Evolutionary conservation across 192 early-diverging fungal species (phyloP), one percentile per base, ranked within the genome.

Genomic region (Lunasporangiospora selenospora): DNA sequence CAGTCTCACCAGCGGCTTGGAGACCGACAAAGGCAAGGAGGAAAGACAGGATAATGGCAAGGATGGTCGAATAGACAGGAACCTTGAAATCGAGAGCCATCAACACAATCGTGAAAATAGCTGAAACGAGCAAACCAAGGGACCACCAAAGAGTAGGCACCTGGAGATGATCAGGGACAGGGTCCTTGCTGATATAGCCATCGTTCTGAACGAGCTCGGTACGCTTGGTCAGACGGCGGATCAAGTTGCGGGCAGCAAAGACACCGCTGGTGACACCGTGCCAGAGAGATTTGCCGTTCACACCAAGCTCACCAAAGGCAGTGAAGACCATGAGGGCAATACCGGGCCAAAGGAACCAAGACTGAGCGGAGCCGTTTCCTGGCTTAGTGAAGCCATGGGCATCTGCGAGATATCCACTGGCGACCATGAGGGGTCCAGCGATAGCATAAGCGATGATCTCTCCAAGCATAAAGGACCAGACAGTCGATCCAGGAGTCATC

Each of bases 261-360:
- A 48, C 44, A 48, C 73, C 80, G 11, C 58, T 67, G 18, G 60
- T 80, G 46, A 89, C 4, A 51, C 79, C 83, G 42, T 59, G 61
- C 78, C 69, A 84, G 26, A 89, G 70, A 8, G 77, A 63, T 13
- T 76, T 53, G 43, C 83, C 85, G 52, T 83, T 81, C 31, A 67
- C 65, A 60, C 70, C 61, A 16, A 89, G 60, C 66, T 89, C 88
- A 26, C 83, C 66, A 48, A 89, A 84, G 36, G 88, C 78, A 40
- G 83, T 69, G 49, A 80, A 73, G 29, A 90, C 75, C 88, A 89
- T 90, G 12, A 90, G 51, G 9, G 79, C 76, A 59, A 89, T 81
- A 81, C 88, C 88, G 23, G 88, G 88, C 88, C 88, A 89, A 19
- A 89, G 56, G 63, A 89, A 80, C 83, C 84, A 89, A 53, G 79